Percentiles rank a stretch among this genome's conserved stretches.
These are phyloP conservation scores for Pachysandra terminalis DNA, from an alignment of 164 flowering plant genomes.

Conservation along the genomic window DNA sequence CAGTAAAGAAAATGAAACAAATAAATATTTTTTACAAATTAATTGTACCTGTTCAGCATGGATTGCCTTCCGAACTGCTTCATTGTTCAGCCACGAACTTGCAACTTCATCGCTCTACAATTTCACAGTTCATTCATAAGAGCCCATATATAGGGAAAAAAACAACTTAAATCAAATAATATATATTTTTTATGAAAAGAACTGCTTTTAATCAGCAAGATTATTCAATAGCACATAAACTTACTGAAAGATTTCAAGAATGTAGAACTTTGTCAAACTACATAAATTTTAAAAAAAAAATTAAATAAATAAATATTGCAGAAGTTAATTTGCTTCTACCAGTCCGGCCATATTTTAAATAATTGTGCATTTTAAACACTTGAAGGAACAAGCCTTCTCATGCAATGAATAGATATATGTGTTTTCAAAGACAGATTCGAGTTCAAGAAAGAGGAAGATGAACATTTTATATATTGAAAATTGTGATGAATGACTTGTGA, in stretches of 20 bases:
- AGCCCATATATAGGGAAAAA: not conserved
- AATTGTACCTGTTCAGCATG: constrained; percentile 60
- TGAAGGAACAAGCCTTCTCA: not conserved
- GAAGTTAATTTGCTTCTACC: not conserved
- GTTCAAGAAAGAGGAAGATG: no score
- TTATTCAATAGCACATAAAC: no score
- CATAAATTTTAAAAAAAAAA: not conserved
- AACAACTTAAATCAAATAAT: not conserved
- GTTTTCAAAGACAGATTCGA: no score
- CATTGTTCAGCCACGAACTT: constrained; percentile 74
- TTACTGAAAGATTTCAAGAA: no score
- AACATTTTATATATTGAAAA: no score
- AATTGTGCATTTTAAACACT: not conserved
- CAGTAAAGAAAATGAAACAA: not conserved
- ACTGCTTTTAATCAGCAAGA: not conserved
- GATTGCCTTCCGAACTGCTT: constrained; percentile 71
- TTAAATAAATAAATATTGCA: no score
- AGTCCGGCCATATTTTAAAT: not conserved
- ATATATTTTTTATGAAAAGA: not conserved
- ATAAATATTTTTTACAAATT: not conserved
- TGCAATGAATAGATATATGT: not conserved
- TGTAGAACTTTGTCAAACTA: not conserved
- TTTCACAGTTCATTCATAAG: not conserved
- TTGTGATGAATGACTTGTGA: no score
- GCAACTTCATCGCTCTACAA: constrained; percentile 82